Evolutionary conservation across 2,329 filamentous ascomycete species (phyloP), one percentile per base, ranked within the genome.

Genomic region (Fusarium sp.): DNA sequence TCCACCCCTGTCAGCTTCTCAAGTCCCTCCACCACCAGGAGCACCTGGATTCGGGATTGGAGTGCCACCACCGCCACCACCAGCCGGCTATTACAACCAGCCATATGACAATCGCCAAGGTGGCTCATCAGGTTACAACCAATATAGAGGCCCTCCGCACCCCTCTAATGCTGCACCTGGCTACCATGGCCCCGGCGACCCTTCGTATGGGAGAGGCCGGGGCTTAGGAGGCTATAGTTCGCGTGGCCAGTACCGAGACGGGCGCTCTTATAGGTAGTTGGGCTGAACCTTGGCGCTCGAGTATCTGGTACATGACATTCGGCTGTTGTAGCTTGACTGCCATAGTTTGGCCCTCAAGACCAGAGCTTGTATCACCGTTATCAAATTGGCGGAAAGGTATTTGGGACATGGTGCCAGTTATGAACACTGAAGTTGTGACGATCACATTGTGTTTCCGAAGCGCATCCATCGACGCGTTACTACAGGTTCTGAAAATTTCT

Each of bases 31-130:
- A 21, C 77, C 77, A 8, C 78, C 78, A 43, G 78, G 78, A 11
- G 75, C 69, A 6, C 71, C 76, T 16, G 77, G 77, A 7, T 79
- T 79, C 34, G 77, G 77, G 5, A 73, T 78, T n/a, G 77, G 77
- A n/a, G 70, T 76, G 13, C 77, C 77, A 23, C 77, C 77, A 19
- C 77, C 77, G 7, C 77, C 77, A 44, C 77, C 77, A 28, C 61
- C 74, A 43, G 41, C 62, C 18, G 61, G 72, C 30, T 68, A 74
- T 51, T 71, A 76, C 55, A 73, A 59, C n/a, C 67, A 62, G 34
- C 48, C 56, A 12, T 65, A 67, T 14, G 63, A 70, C 19, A 63
- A 62, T 30, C 58, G 59, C 14, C 55, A 65, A 16, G 62, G 67
- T 11, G 70, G 69, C n/a, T 57, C 70, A 45, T 59, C 66, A 28